Percentiles rank a stretch among this genome's conserved stretches.
These are phyloP conservation scores for Pseudocercospora macadamiae DNA, from an alignment of 2,329 filamentous ascomycete species.

Conservation along the genomic window DNA sequence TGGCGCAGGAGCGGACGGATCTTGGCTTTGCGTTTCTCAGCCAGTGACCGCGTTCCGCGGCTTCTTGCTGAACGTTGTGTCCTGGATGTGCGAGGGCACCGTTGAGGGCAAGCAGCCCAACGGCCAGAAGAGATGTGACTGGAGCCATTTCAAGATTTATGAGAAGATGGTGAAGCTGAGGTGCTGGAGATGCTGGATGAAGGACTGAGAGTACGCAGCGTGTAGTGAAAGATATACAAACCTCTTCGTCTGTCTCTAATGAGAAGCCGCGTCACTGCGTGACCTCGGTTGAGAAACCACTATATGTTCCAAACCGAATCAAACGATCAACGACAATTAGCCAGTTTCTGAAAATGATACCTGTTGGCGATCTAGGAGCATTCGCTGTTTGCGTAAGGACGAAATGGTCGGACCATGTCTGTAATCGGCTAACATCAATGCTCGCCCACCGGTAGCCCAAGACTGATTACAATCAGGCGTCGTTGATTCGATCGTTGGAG, in stretches of 20 bases:
- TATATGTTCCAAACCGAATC: background rate
- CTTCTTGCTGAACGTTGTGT: slow-evolving; percentile 26
- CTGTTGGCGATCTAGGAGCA: background rate
- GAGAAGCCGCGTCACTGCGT: slow-evolving; percentile 13
- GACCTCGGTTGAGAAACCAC: background rate
- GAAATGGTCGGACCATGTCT: background rate
- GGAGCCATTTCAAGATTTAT: slow-evolving; percentile 17
- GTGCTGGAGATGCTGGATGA: background rate
- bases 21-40: slow-evolving; percentile 24
- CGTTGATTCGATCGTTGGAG: background rate
- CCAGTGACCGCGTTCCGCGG: slow-evolving; percentile 28
- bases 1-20: slow-evolving; percentile 28
- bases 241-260: background rate
- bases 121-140: slow-evolving; percentile 18
- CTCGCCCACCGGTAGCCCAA: background rate
- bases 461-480: background rate
- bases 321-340: background rate
- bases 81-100: slow-evolving; percentile 31
- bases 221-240: slow-evolving; percentile 10
- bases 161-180: background rate
- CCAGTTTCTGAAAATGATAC: background rate
- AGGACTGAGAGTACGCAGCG: background rate
- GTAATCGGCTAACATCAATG: background rate
- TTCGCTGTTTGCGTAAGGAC: background rate
- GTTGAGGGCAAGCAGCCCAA: slow-evolving; percentile 18